phyloP scores from a whole-genome alignment of 805 yeast genomes.

The Ogataea glucozyma region DNA sequence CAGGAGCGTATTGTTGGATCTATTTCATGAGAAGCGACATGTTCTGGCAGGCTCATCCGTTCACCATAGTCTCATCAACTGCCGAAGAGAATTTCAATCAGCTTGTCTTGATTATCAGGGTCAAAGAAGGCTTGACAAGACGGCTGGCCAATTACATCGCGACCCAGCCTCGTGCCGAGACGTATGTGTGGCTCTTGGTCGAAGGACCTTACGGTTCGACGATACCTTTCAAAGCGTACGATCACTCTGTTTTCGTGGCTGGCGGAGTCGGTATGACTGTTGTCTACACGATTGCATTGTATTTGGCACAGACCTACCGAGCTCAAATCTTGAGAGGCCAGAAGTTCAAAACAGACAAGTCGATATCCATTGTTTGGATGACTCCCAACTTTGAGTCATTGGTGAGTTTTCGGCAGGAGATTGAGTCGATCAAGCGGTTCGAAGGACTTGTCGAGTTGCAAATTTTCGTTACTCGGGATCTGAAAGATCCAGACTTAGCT shows the following conservation, averaged over 20 bases:
- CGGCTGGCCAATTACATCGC: slow-evolving; percentile 37
- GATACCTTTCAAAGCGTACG: slow-evolving; percentile 48
- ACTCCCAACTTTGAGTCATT: slow-evolving; percentile 35
- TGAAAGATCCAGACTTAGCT: slow-evolving; percentile 24
- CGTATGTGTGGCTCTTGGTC: slow-evolving; percentile 44
- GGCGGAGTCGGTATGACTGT: slow-evolving; percentile 72
- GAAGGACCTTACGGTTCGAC: slow-evolving; percentile 64
- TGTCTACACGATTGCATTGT: slow-evolving; percentile 46
- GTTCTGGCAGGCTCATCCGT: slow-evolving; percentile 72
- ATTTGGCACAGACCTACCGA: slow-evolving; percentile 36
- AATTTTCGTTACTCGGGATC: slow-evolving; percentile 30
- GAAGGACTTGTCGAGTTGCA: slow-evolving; percentile 30
- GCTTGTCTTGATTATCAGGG: slow-evolving; percentile 45
- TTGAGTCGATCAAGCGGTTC: slow-evolving; percentile 27
- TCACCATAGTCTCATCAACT: slow-evolving; percentile 50
- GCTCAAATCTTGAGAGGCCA: slow-evolving; percentile 32
- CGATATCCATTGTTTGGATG: slow-evolving; percentile 33
- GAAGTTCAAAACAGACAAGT: slow-evolving; percentile 21
- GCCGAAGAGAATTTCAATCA: slow-evolving; percentile 45
- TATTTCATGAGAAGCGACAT: slow-evolving; percentile 46
- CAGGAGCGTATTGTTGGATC: slow-evolving; percentile 65
- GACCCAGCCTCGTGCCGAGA: slow-evolving; percentile 36
- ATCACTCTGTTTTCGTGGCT: slow-evolving; percentile 51
- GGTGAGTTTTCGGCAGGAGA: slow-evolving; percentile 31
- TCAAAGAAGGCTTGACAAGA: slow-evolving; percentile 55